Evolutionary conservation across 805 yeast species (phyloP), one percentile per base, ranked within the genome.

Genomic region (Ogataea naganishii): DNA sequence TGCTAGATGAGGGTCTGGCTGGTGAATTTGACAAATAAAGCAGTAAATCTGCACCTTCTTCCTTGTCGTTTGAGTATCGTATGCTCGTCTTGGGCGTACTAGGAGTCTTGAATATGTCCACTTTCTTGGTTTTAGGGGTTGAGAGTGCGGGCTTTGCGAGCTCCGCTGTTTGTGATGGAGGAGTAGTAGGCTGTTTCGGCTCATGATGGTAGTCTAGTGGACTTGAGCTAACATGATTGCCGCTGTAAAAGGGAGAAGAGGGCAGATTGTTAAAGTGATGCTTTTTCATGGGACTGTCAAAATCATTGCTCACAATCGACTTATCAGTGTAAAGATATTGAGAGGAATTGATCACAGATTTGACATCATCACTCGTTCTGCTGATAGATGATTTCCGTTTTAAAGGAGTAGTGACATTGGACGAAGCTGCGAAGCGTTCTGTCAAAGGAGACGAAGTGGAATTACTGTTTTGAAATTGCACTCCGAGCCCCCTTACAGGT

Each of bases 11-110:
- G 1, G 51, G 43, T 32, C 53, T 40, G 1, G 55, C 55, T 2
- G 95, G 95, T 7, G 92, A 80, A 6, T 88, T 80, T 2, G 95
- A 94, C 41, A 84, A 60, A 52, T 72, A 84, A 72, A 84, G 69
- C 37, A 84, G 64, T 37, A 84, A 57, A 49, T 80, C 89, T 1
- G 94, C 95, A 10, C 94, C 95, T 53, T 81, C 92, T 28, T 50
- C 56, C 25, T 39, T 47, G 12, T 53, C 58, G 24, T 43, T 41
- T 10, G 30, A 30, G 30, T 38, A 50, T 14, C 18, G 10, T n/a
- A n/a, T n/a, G n/a, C n/a, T n/a, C n/a, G n/a, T n/a, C 21, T 39
- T 43, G 7, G 46, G 35, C 27, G 41, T 44, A 10, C 18, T 28
- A 11, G 61, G 60, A 2, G 60, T 55, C 27, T 47, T 51, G 35